Evolutionary conservation across 257 asterid species (phyloP).

Genomic region (Penstemon eatonii): DNA sequence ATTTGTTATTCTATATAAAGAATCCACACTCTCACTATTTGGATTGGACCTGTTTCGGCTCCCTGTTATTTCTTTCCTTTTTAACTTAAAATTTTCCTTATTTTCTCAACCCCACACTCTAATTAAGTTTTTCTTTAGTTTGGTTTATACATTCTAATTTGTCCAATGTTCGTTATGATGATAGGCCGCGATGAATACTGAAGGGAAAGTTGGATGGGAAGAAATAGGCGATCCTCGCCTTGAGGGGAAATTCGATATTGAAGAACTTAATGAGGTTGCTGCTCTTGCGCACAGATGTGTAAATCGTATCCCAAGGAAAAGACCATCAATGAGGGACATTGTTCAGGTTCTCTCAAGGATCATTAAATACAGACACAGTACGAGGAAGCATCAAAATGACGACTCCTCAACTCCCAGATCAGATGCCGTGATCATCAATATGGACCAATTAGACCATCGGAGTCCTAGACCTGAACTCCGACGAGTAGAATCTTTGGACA

Average conservation of each 20-base stretch:
- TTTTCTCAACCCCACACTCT: too few relatives aligned
- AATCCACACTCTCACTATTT: too few relatives aligned
- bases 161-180: too few relatives aligned
- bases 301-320: constrained; percentile 51
- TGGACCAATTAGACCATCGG: constrained; percentile 43
- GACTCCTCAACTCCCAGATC: constrained; percentile 45
- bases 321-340: constrained; percentile 85
- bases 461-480: constrained; percentile 50
- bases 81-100: too few relatives aligned
- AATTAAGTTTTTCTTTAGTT: too few relatives aligned
- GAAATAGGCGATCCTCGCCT: constrained; percentile 84
- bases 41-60: too few relatives aligned
- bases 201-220: constrained; percentile 91
- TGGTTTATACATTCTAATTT: too few relatives aligned
- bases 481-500: constrained; percentile 67
- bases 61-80: too few relatives aligned
- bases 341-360: constrained; percentile 77
- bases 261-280: constrained; percentile 73
- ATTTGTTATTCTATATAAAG: too few relatives aligned
- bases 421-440: constrained; percentile 45
- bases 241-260: constrained; percentile 63
- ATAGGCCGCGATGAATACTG: constrained; percentile 91
- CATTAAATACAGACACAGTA: constrained; percentile 44
- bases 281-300: constrained; percentile 84
- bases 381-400: constrained; percentile 37